Percentiles rank a stretch among this genome's conserved stretches.
These are phyloP conservation scores for Trametes sp. DNA, from an alignment of 1,284 basidiomycete species.

Conservation along the genomic window DNA sequence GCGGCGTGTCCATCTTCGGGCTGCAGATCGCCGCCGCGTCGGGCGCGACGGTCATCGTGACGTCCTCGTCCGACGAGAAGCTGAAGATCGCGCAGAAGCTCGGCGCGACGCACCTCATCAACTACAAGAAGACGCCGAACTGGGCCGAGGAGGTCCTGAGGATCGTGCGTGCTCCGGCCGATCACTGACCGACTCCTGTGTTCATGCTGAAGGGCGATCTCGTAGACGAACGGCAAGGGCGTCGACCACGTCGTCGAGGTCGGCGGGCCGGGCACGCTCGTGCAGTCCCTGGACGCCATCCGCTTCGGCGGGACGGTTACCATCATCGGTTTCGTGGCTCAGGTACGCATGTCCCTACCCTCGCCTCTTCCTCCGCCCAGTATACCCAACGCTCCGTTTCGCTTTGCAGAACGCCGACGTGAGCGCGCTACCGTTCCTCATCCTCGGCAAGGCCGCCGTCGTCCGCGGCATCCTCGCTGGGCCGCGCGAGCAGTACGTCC, in stretches of 20 bases:
- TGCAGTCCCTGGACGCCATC: constrained; percentile 46
- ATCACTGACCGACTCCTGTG: neutral
- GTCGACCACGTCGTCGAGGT: constrained; percentile 53
- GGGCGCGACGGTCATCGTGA: constrained; percentile 51
- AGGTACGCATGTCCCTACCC: constrained; percentile 18
- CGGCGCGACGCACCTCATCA: constrained; percentile 46
- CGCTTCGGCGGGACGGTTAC: constrained; percentile 48
- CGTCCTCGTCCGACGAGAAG: constrained; percentile 54
- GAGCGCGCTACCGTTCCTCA: constrained; percentile 21
- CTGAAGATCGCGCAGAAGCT: constrained; percentile 43
- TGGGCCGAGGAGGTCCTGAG: constrained; percentile 49
- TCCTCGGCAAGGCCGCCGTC: constrained; percentile 27
- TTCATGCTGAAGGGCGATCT: neutral
- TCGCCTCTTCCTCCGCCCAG: neutral
- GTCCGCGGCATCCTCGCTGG: constrained; percentile 47
- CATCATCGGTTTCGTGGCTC: constrained; percentile 50
- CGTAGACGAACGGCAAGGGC: constrained; percentile 46
- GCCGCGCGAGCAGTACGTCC: constrained; percentile 40
- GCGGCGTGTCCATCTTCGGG: constrained; percentile 46
- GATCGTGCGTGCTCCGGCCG: constrained; percentile 22
- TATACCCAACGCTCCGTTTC: neutral
- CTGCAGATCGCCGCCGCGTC: constrained; percentile 49
- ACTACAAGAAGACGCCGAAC: constrained; percentile 50
- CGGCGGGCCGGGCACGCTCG: constrained; percentile 51
- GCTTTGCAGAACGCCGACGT: constrained; percentile 26